phyloP scores from a whole-genome alignment of 2,329 filamentous ascomycete species.

The Basipetospora sp. region DNA sequence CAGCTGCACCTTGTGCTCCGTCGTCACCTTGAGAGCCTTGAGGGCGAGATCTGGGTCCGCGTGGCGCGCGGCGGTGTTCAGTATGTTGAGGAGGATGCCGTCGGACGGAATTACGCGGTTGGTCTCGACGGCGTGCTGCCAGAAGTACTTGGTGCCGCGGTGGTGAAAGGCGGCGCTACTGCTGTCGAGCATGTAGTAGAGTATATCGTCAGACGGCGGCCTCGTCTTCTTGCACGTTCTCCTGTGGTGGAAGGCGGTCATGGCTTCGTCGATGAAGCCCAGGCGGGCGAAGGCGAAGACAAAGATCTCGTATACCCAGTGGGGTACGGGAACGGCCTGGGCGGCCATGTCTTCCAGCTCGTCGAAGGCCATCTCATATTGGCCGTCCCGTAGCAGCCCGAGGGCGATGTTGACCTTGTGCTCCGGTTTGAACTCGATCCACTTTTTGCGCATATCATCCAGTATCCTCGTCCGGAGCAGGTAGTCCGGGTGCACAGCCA shows the following conservation, averaged over 20 bases:
- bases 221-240: constrained; percentile 15
- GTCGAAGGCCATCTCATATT: constrained; percentile 66
- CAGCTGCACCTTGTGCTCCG: constrained; percentile 41
- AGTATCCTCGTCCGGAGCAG: constrained; percentile 57
- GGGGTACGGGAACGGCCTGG: constrained; percentile 38
- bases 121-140: constrained; percentile 46
- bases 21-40: constrained; percentile 53
- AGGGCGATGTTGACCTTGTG: constrained; percentile 48
- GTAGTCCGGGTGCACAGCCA: constrained; percentile 79
- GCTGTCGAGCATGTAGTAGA: constrained; percentile 60
- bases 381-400: constrained; percentile 64
- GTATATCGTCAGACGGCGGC: constrained; percentile 28
- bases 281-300: constrained; percentile 57
- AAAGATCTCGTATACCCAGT: constrained; percentile 68
- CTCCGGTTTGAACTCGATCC: constrained; percentile 40
- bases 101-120: constrained; percentile 31
- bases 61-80: constrained; percentile 55
- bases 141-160: constrained; percentile 52
- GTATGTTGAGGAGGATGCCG: constrained; percentile 50
- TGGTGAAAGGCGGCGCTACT: constrained; percentile 52
- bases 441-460: constrained; percentile 57
- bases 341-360: constrained; percentile 53
- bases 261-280: constrained; percentile 63
- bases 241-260: constrained; percentile 50
- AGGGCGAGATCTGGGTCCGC: constrained; percentile 56